Conservation (phyloP, 768 basidiomycete species). For the Rhizopogon salebrosus region DNA sequence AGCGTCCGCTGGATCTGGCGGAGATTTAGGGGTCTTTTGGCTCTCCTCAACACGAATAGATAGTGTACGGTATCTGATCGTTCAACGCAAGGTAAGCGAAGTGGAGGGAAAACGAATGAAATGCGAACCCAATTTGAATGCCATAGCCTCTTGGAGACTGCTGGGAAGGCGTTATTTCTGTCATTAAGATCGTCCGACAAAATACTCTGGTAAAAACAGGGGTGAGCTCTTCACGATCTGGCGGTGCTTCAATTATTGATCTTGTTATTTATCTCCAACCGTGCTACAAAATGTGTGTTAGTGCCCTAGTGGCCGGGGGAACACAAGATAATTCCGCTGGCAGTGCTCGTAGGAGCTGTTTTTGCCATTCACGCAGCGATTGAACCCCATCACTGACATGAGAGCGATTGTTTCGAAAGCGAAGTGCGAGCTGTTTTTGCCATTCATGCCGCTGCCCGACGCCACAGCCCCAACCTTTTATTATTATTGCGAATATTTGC, state of each 20-base stretch:
- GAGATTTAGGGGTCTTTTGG: not conserved
- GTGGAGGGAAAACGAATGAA: not conserved
- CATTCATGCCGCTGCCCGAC: too few relatives aligned
- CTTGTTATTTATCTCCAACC: not conserved
- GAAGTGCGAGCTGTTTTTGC: too few relatives aligned
- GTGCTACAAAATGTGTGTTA: too few relatives aligned
- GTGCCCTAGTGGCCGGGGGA: too few relatives aligned
- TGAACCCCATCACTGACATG: not conserved
- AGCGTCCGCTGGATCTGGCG: conserved; percentile 21
- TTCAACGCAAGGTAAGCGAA: not conserved
- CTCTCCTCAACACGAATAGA: conserved; percentile 28
- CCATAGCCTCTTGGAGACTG: not conserved
- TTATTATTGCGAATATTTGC: too few relatives aligned
- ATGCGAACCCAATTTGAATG: not conserved
- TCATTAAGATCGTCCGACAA: not conserved
- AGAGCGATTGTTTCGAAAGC: too few relatives aligned
- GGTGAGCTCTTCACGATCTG: too few relatives aligned
- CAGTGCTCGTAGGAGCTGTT: not conserved
- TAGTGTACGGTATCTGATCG: conserved; percentile 29
- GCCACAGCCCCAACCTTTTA: too few relatives aligned
- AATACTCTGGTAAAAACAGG: too few relatives aligned
- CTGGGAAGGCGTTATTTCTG: not conserved
- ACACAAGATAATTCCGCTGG: too few relatives aligned
- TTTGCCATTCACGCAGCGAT: not conserved
- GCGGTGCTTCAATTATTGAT: too few relatives aligned